Evolutionary conservation across 202 grass and related monocot genomes (phyloP).

Genomic region (Schoenoplectus triqueter): DNA sequence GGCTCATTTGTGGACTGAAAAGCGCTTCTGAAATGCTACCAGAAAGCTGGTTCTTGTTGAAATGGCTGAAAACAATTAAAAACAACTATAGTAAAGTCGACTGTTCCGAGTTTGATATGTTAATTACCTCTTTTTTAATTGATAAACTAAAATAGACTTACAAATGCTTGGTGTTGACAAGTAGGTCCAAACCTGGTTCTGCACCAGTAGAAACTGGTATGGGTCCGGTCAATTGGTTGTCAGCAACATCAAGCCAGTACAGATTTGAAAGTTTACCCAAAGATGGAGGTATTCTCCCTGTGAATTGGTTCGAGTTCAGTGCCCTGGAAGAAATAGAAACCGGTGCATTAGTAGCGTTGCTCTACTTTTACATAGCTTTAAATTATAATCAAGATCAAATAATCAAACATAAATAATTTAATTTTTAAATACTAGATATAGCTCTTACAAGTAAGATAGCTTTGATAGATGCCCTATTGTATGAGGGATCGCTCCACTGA

Average conservation of each 20-base stretch:
- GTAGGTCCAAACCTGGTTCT: constrained; percentile 71
- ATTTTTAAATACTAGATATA: not conserved
- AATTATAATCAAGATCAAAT: constrained; percentile 25
- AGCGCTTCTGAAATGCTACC: constrained; percentile 77
- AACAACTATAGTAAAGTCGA: constrained; percentile 18
- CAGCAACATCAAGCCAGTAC: constrained; percentile 83
- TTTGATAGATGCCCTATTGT: constrained; percentile 67
- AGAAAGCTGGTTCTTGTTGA: constrained; percentile 87
- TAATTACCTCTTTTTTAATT: not conserved
- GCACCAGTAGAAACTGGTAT: constrained; percentile 65
- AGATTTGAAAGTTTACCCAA: constrained; percentile 78
- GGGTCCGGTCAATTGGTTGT: constrained; percentile 70
- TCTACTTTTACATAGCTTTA: constrained; percentile 2
- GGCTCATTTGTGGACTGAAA: constrained; percentile 74
- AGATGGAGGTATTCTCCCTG: constrained; percentile 73
- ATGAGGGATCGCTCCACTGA: constrained; percentile 70
- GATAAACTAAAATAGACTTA: constrained; percentile 47
- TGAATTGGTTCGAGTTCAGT: constrained; percentile 83
- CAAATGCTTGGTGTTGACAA: constrained; percentile 79
- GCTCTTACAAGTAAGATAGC: constrained; percentile 71
- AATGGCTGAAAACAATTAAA: constrained; percentile 65
- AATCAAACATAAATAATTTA: not conserved
- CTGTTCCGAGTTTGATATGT: constrained; percentile 25
- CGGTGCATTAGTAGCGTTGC: not conserved
- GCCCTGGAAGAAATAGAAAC: constrained; percentile 53